phyloP scores from a whole-genome alignment of 495 filamentous ascomycete genomes.

The Hyaloscypha hepaticicola region DNA sequence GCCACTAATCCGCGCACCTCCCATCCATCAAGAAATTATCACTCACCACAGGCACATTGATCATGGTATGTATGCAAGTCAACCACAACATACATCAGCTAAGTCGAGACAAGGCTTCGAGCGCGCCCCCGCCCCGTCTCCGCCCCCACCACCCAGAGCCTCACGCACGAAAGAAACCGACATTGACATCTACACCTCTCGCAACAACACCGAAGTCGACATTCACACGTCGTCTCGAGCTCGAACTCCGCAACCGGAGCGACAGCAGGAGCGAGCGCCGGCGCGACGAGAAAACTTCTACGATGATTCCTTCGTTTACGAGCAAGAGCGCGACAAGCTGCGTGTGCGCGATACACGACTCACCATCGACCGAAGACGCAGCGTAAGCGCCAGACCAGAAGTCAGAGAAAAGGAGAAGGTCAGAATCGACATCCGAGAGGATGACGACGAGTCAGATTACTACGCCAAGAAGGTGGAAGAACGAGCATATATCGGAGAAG shows the following conservation, averaged over 20 bases:
- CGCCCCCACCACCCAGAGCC: slow-evolving; percentile 42
- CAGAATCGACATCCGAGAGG: slow-evolving; percentile 37
- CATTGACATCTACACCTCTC: slow-evolving; percentile 49
- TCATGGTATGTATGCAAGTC: slow-evolving; percentile 58
- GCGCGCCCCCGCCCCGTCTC: slow-evolving; percentile 45
- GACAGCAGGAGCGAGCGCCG: slow-evolving; percentile 33
- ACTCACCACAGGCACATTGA: slow-evolving; percentile 86
- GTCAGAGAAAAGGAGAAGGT: slow-evolving; percentile 13
- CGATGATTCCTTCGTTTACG: slow-evolving; percentile 61
- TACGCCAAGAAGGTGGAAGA: slow-evolving; percentile 60
- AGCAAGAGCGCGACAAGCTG: slow-evolving; percentile 49
- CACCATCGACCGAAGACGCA: slow-evolving; percentile 24
- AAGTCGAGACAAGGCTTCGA: slow-evolving; percentile 36
- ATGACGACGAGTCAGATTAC: slow-evolving; percentile 61
- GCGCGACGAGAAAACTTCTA: slow-evolving; percentile 42
- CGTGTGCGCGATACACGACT: slow-evolving; percentile 36
- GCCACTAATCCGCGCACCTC: slow-evolving; percentile 60
- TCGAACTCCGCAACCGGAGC: slow-evolving; percentile 28
- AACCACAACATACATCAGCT: neutral
- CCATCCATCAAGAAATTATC: slow-evolving; percentile 77
- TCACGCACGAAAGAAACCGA: slow-evolving; percentile 48
- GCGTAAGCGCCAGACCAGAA: slow-evolving; percentile 25
- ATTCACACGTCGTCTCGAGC: slow-evolving; percentile 31
- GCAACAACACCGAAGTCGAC: slow-evolving; percentile 48
- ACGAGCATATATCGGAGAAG: slow-evolving; percentile 63